These are phyloP conservation scores for Penstemon newberryi DNA, from an alignment of 257 asterid species.

Conservation along the genomic window DNA sequence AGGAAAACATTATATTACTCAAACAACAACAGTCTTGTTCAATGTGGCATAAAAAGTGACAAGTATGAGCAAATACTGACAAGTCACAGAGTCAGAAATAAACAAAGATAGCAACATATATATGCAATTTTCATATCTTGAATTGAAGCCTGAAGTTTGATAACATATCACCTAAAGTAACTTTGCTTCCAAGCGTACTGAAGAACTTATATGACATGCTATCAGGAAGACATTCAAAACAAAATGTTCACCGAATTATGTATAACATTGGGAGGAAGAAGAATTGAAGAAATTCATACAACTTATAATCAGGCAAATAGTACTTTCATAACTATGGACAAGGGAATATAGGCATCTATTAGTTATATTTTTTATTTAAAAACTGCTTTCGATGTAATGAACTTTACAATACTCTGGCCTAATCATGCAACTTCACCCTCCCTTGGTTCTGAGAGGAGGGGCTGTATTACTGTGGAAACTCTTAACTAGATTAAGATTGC, in stretches of 20 bases:
- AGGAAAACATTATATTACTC: neutral
- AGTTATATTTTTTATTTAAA: neutral
- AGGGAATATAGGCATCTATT: neutral
- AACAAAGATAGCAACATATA: constrained; percentile 17
- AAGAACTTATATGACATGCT: neutral
- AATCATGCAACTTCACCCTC: neutral
- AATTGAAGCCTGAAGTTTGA: neutral
- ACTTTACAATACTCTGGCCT: neutral
- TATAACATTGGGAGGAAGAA: no score
- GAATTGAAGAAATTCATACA: neutral
- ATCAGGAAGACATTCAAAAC: no score
- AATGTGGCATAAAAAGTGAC: neutral
- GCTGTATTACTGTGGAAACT: neutral
- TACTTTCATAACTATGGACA: neutral
- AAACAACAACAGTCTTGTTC: neutral
- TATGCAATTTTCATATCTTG: constrained; percentile 1
- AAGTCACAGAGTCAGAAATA: constrained; percentile 24
- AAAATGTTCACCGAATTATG: no score
- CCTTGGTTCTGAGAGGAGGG: neutral
- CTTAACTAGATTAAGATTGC: neutral
- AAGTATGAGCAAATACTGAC: constrained; percentile 14
- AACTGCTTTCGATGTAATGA: neutral
- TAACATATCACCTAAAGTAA: neutral
- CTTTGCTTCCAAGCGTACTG: neutral
- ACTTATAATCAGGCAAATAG: neutral